phyloP scores from a whole-genome alignment of 306 rosid species.

The Quercus bicolor region DNA sequence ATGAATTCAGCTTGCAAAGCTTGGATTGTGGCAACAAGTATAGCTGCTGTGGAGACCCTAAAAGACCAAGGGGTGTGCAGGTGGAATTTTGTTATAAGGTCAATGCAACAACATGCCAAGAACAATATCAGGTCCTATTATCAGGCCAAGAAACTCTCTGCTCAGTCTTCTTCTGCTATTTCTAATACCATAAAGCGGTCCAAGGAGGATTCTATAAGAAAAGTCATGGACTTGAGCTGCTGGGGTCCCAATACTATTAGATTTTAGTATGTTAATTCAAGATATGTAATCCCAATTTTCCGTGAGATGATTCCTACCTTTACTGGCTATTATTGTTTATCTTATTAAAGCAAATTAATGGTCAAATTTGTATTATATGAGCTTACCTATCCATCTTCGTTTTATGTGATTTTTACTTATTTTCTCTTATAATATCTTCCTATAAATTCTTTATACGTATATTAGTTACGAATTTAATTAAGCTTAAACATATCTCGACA shows the following conservation, averaged over 20 bases:
- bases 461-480: no score
- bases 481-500: no score
- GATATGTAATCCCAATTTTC: neutral
- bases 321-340: neutral
- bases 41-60: slow-evolving; percentile 76
- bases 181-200: slow-evolving; percentile 41
- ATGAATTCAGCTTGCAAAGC: slow-evolving; percentile 55
- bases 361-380: neutral
- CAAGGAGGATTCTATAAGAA: slow-evolving; percentile 50
- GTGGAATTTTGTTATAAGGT: slow-evolving; percentile 63
- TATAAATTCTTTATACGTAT: no score
- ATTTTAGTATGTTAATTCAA: slow-evolving; percentile 31
- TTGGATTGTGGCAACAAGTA: slow-evolving; percentile 78
- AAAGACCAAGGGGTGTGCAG: slow-evolving; percentile 89
- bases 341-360: neutral
- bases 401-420: no score
- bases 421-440: neutral
- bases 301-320: neutral
- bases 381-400: no score
- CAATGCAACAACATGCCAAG: slow-evolving; percentile 59
- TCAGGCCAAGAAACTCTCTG: slow-evolving; percentile 51
- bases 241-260: slow-evolving; percentile 78
- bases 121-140: slow-evolving; percentile 55
- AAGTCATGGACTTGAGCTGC: slow-evolving; percentile 66
- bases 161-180: slow-evolving; percentile 42